Evolutionary conservation across 2,329 filamentous ascomycete species (phyloP), one percentile per base, ranked within the genome.

Genomic region (Nemania serpens): DNA sequence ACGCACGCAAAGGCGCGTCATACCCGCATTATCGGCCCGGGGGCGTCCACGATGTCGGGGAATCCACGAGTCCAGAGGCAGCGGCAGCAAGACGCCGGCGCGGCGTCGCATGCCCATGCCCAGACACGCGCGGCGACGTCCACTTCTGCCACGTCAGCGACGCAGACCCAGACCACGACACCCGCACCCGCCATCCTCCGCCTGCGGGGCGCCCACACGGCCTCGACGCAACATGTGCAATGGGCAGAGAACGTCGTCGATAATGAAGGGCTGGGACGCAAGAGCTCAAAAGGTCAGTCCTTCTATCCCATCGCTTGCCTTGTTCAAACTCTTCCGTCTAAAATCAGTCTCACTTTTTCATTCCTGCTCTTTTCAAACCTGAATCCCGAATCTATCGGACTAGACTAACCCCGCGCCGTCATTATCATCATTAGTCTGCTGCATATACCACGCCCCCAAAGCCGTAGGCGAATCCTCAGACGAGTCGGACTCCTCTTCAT

Each of bases 201-300:
- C 12, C 76, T 87, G 46, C 79, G 82, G 43, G 84, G 84, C 46
- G 79, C 78, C 1, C 78, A 80, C 58, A 69, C 73, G 13, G 69
- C 78, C 0, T 76, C 77, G 25, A 75, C 79, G 17, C 82, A 88
- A 54, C 87, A 86, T 50, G 95, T 99, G 58, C 88, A 91, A 75
- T 99, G 95, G 95, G 92, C 92, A 6, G 91, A 95, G 71, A 90
- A 91, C 71, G 93, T 97, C 6, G 82, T 99, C 2, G 93, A 99
- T 77, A 99, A 99, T 72, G 95, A 99, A 77, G 92, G 92, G 3
- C 84, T 98, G 75, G 93, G 93, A 7, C 91, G 91, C 77, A 99
- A 98, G 79, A 94, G 87, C 66, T 96, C 91, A 17, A 99, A 99
- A 86, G 91, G 92, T 94, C 75, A 36, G 76, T 69, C 13, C 5